Evolutionary conservation across 495 filamentous ascomycete species (phyloP).

Genomic region (Parathielavia appendiculata): DNA sequence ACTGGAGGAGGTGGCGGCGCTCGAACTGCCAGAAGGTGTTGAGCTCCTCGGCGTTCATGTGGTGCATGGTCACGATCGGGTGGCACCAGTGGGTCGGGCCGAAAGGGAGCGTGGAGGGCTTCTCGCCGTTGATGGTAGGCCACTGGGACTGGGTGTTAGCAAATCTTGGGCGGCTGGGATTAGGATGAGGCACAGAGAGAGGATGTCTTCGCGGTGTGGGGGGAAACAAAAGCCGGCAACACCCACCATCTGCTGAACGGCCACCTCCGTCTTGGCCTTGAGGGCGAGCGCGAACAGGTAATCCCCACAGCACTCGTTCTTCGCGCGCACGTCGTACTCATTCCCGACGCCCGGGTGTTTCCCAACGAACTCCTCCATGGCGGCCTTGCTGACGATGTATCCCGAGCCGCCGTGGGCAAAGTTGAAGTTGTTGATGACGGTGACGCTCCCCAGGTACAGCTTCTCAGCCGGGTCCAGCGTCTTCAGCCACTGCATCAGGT

Average conservation of each 20-base stretch:
- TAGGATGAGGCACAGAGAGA: too few relatives aligned
- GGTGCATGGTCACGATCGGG: constrained; percentile 57
- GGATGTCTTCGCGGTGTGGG: neutral
- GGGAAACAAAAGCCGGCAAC: neutral
- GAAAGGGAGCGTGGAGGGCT: constrained; percentile 47
- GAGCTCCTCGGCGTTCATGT: constrained; percentile 51
- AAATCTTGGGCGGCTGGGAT: neutral
- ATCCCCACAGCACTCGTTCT: constrained; percentile 63
- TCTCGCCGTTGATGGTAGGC: constrained; percentile 57
- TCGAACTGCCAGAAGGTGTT: constrained; percentile 52
- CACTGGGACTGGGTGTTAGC: constrained; percentile 28
- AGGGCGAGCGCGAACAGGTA: constrained; percentile 57
- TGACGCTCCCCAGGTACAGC: constrained; percentile 56
- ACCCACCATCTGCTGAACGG: constrained; percentile 36
- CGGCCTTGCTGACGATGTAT: constrained; percentile 57
- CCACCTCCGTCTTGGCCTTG: constrained; percentile 39
- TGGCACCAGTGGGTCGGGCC: constrained; percentile 54
- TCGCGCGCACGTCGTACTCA: constrained; percentile 50
- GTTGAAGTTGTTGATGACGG: constrained; percentile 47
- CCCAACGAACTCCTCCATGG: constrained; percentile 45
- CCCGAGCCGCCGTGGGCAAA: constrained; percentile 69
- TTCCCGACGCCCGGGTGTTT: constrained; percentile 38
- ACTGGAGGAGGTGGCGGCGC: constrained; percentile 26
- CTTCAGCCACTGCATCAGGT: constrained; percentile 52
- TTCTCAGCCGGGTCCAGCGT: constrained; percentile 46